Conservation (phyloP, 176 grass and related monocot genomes). For the Chrysopogon serrulatus region DNA sequence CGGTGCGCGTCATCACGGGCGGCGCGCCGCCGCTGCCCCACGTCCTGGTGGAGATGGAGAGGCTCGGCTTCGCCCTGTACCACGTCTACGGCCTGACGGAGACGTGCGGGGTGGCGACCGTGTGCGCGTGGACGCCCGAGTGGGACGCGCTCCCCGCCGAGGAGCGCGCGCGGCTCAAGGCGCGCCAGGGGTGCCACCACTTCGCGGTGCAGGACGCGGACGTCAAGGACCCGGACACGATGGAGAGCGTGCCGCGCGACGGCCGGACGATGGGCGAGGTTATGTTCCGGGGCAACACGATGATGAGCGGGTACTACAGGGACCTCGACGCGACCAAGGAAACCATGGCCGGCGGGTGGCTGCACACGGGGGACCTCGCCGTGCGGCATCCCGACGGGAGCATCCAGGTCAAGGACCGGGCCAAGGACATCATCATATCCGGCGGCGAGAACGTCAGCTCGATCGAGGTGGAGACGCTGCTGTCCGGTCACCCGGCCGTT, state of each 20-base stretch:
- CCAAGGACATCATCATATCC: slow-evolving; percentile 47
- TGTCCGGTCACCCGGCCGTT: slow-evolving; percentile 43
- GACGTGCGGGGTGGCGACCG: slow-evolving; percentile 19
- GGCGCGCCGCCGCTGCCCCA: slow-evolving; percentile 19
- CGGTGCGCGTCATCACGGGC: slow-evolving; percentile 31
- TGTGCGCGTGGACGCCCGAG: slow-evolving; percentile 34
- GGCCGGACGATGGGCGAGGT: slow-evolving; percentile 43
- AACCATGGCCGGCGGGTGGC: slow-evolving; percentile 41
- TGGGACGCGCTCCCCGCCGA: slow-evolving; percentile 29
- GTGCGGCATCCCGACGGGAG: slow-evolving; percentile 38
- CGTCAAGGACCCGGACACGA: slow-evolving; percentile 45
- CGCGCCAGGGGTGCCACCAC: slow-evolving; percentile 42
- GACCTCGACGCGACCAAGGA: slow-evolving; percentile 26
- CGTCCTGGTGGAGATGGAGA: slow-evolving; percentile 23
- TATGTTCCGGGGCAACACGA: slow-evolving; percentile 48
- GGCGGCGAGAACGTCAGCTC: slow-evolving; percentile 51
- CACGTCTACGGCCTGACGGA: slow-evolving; percentile 38
- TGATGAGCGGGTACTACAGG: slow-evolving; percentile 54
- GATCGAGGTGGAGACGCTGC: slow-evolving; percentile 36
- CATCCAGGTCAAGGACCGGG: slow-evolving; percentile 47
- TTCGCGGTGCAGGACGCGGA: slow-evolving; percentile 34
- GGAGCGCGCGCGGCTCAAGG: slow-evolving; percentile 33
- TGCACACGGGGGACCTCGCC: slow-evolving; percentile 40
- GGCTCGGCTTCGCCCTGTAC: slow-evolving; percentile 25
- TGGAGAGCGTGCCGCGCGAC: slow-evolving; percentile 40